Evolutionary conservation across 2,329 filamentous ascomycete species (phyloP).

Genomic region (Proliferodiscus dingleyae): DNA sequence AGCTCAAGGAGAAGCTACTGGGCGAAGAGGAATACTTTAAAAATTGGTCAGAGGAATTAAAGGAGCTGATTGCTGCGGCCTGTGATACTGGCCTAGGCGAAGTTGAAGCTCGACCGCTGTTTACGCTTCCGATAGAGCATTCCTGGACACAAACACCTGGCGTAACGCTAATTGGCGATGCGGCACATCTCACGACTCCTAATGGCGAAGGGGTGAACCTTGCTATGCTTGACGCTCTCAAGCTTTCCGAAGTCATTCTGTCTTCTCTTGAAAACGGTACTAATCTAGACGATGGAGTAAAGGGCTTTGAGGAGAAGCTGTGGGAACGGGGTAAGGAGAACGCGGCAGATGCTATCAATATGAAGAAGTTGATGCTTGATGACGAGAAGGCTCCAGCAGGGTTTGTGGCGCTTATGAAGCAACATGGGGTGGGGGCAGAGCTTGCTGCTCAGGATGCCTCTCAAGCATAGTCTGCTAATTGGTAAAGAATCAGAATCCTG

Average conservation of each 20-base stretch:
- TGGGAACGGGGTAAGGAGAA: background rate
- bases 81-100: background rate
- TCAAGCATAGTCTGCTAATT: too few relatives aligned
- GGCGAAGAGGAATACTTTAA: slow-evolving; percentile 2
- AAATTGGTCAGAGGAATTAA: slow-evolving; percentile 4
- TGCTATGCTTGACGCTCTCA: slow-evolving; percentile 36
- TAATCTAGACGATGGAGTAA: background rate
- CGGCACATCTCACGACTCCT: slow-evolving; percentile 45
- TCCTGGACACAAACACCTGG: slow-evolving; percentile 27
- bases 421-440: too few relatives aligned
- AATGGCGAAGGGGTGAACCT: slow-evolving; percentile 40
- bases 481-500: too few relatives aligned
- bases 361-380: background rate
- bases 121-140: slow-evolving; percentile 10
- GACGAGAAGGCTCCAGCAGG: background rate
- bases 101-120: slow-evolving; percentile 1
- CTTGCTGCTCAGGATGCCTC: too few relatives aligned
- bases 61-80: slow-evolving; percentile 6
- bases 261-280: background rate
- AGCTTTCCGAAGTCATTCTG: slow-evolving; percentile 23
- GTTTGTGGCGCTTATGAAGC: background rate
- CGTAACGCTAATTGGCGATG: slow-evolving; percentile 45
- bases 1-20: slow-evolving; percentile 7
- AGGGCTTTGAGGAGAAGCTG: background rate
- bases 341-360: background rate